Conservation (phyloP, 2,329 filamentous ascomycete genomes). For the Fusarium paranaense region DNA sequence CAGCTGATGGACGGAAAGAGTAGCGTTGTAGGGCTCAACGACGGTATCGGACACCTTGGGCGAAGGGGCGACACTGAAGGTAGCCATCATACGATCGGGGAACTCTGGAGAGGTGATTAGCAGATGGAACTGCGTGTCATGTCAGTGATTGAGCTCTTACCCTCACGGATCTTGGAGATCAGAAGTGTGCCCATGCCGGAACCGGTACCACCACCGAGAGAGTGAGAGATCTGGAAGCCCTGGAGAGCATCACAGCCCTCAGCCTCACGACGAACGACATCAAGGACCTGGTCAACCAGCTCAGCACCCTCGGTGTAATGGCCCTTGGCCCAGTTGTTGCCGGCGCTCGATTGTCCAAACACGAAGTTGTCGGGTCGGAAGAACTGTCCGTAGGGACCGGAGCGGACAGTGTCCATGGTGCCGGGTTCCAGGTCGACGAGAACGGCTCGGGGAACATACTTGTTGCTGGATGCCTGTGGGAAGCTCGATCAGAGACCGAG, state of each 20-base stretch:
- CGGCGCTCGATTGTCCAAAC: not conserved
- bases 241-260: not conserved
- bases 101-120: not conserved
- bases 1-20: not conserved
- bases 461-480: not conserved
- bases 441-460: not conserved
- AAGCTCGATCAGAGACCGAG: not conserved
- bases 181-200: not conserved
- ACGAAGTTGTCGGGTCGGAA: not conserved
- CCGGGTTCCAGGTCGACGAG: not conserved
- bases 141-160: not conserved
- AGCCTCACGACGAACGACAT: not conserved
- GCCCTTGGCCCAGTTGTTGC: conserved; percentile 1
- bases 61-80: not conserved
- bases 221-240: not conserved
- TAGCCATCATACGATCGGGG: not conserved
- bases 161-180: conserved; percentile 1
- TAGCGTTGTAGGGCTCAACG: not conserved
- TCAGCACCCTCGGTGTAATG: conserved; percentile 1
- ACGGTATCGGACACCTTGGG: not conserved
- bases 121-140: not conserved
- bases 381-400: not conserved
- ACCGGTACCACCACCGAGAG: not conserved
- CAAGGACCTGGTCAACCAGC: not conserved
- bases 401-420: not conserved